Evolutionary conservation across 768 basidiomycete genomes (phyloP).

Genomic region (Pleurotus pulmonarius): DNA sequence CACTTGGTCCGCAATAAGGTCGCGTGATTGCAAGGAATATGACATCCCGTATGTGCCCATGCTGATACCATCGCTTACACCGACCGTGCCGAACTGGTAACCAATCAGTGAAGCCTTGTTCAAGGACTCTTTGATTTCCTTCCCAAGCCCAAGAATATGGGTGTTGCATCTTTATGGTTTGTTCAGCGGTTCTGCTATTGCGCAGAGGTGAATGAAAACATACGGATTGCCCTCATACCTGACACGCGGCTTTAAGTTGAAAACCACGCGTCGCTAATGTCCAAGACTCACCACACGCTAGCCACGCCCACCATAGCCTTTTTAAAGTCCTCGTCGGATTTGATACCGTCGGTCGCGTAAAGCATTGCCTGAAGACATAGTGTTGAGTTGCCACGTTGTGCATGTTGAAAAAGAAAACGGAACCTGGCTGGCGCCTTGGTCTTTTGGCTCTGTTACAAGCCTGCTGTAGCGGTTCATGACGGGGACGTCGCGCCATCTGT

Average conservation of each 20-base stretch:
- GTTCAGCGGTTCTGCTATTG: not conserved
- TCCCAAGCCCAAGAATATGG: slow-evolving; percentile 87
- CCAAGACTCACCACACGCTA: slow-evolving; percentile 79
- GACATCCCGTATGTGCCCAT: slow-evolving; percentile 95
- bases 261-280: slow-evolving; percentile 6
- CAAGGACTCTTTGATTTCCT: slow-evolving; percentile 82
- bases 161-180: slow-evolving; percentile 75
- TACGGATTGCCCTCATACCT: slow-evolving; percentile 99
- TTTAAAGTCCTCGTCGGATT: slow-evolving; percentile 76
- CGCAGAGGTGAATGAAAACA: slow-evolving; percentile 25
- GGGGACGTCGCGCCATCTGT: slow-evolving; percentile 32
- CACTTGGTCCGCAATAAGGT: slow-evolving; percentile 96
- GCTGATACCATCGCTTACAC: slow-evolving; percentile 97
- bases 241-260: slow-evolving; percentile 12
- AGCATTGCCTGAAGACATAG: slow-evolving; percentile 83
- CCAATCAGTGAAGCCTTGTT: slow-evolving; percentile 70
- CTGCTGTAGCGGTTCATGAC: slow-evolving; percentile 73
- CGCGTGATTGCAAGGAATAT: slow-evolving; percentile 95
- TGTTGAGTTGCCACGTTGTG: slow-evolving; percentile 3
- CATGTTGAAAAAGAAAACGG: not conserved
- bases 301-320: slow-evolving; percentile 98
- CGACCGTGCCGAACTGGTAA: slow-evolving; percentile 97
- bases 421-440: slow-evolving; percentile 93
- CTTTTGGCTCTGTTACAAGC: slow-evolving; percentile 85
- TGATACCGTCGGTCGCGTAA: slow-evolving; percentile 95